Conservation (phyloP, 23 red algal genomes). For the Gracilaria gracilis region DNA sequence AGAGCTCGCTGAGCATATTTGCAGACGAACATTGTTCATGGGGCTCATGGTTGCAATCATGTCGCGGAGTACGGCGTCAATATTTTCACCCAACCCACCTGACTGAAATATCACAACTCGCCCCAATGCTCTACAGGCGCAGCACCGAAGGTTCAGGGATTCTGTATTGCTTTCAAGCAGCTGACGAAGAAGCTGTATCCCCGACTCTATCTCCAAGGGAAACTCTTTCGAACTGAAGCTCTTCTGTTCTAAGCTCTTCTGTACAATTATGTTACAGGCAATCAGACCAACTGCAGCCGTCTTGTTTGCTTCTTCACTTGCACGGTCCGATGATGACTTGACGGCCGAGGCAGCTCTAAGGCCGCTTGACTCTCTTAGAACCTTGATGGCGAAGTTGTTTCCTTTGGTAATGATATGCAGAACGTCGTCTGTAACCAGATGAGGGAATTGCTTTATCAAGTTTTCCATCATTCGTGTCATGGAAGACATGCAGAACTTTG, state of each 20-base stretch:
- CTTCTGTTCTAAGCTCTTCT: background rate
- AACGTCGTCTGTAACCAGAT: background rate
- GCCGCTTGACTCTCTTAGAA: background rate
- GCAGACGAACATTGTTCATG: constrained; percentile 15
- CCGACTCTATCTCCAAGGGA: background rate
- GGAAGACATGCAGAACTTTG: constrained; percentile 42
- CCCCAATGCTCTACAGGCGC: constrained; percentile 32
- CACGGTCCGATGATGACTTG: constrained; percentile 23
- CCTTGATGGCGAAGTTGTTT: background rate
- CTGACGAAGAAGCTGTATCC: background rate
- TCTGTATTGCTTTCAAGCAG: background rate
- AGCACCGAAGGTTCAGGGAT: constrained; percentile 26
- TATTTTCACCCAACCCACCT: background rate
- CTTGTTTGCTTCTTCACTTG: constrained; percentile 19
- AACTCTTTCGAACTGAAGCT: background rate
- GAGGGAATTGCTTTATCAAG: background rate
- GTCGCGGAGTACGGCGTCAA: constrained; percentile 4
- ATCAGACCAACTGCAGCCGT: constrained; percentile 19
- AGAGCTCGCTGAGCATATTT: constrained; percentile 10
- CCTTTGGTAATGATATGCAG: background rate
- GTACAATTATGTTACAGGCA: background rate
- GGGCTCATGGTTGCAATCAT: constrained; percentile 2
- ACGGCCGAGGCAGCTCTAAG: background rate
- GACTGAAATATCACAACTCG: background rate
- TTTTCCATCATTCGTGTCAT: constrained; percentile 4